Percentiles rank a stretch among this genome's conserved stretches.
phyloP scores from a whole-genome alignment of 164 flowering plant species.

The Magnolia changhungtana region DNA sequence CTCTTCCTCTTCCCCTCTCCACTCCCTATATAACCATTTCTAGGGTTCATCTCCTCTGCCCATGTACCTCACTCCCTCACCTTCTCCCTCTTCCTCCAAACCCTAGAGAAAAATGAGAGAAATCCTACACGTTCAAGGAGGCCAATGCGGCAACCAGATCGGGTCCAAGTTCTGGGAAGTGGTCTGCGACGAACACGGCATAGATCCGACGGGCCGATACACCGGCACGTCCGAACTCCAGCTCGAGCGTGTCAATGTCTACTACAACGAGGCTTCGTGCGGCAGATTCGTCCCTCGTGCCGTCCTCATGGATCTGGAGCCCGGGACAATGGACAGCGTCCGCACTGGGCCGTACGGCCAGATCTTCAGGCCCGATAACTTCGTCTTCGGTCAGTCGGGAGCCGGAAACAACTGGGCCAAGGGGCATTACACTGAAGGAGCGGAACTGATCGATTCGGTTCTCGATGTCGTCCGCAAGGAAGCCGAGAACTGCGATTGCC shows the following conservation, averaged over 20 bases:
- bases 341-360: conserved; percentile 44
- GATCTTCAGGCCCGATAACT: conserved; percentile 10
- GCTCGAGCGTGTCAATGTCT: conserved; percentile 42
- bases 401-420: conserved; percentile 14
- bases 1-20: not conserved
- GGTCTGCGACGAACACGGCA: conserved; percentile 44
- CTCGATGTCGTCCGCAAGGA: conserved; percentile 57
- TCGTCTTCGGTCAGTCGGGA: conserved; percentile 11
- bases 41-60: not conserved
- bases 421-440: conserved; percentile 15
- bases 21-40: conserved; percentile 1
- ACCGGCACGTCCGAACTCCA: conserved; percentile 36
- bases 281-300: conserved; percentile 52
- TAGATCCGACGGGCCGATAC: conserved; percentile 40
- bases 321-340: conserved; percentile 49
- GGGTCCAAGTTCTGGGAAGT: conserved; percentile 49
- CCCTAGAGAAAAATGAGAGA: conserved; percentile 36
- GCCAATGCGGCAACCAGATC: conserved; percentile 57
- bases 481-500: conserved; percentile 25
- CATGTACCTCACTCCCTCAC: not conserved
- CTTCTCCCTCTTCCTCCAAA: not conserved
- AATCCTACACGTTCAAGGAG: conserved; percentile 51
- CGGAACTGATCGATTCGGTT: conserved; percentile 24
- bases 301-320: conserved; percentile 56
- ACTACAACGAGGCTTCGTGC: conserved; percentile 46